phyloP scores from a whole-genome alignment of 2,329 filamentous ascomycete species.

The Apiospora phragmitis region DNA sequence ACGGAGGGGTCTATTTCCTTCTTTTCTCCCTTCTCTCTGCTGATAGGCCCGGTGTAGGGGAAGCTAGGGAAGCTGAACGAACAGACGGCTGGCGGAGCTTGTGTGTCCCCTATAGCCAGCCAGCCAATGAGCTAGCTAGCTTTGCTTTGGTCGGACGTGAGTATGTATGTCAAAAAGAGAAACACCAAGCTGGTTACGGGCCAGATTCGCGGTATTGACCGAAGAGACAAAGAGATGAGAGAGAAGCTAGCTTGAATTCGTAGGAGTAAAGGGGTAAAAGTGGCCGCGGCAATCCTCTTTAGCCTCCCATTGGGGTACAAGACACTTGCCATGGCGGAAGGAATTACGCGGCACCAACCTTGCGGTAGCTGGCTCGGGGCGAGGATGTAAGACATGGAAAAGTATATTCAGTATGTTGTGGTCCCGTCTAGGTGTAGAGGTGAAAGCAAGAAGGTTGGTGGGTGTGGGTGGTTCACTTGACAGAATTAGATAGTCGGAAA shows the following conservation, averaged over 20 bases:
- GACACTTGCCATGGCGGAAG: background rate
- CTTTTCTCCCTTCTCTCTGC: background rate
- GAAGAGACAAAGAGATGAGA: background rate
- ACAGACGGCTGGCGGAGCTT: background rate
- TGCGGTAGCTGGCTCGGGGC: background rate
- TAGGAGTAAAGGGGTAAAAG: background rate
- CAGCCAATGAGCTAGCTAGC: background rate
- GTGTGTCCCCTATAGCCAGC: background rate
- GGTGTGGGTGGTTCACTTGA: background rate
- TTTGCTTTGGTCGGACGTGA: background rate
- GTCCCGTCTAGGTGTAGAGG: background rate
- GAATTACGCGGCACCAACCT: conserved; percentile 4
- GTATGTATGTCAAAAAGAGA: background rate
- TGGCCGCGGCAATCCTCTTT: background rate
- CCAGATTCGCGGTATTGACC: background rate
- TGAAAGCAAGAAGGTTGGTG: background rate
- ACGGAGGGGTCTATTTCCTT: background rate
- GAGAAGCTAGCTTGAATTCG: background rate
- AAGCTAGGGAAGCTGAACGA: background rate
- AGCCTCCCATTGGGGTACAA: background rate
- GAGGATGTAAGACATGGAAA: background rate
- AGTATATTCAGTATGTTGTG: background rate
- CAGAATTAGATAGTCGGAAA: background rate
- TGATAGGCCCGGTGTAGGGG: background rate
- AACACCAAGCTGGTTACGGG: background rate